Base-by-base conservation (phyloP, 2,329 filamentous ascomycete species). In the Colletotrichum sp. region DNA sequence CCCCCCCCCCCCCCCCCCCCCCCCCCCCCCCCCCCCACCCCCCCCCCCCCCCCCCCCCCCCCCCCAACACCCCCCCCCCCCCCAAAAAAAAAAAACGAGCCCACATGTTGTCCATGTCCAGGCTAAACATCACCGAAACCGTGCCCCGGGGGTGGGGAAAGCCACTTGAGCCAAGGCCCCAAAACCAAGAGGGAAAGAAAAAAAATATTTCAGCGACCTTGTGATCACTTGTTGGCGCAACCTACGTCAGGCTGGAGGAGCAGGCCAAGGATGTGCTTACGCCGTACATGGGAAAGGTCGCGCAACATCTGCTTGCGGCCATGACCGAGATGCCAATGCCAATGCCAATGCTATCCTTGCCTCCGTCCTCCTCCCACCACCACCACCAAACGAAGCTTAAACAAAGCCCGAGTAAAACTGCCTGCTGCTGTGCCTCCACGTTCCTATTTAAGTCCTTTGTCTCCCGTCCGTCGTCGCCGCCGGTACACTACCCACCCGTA, bases 151-250 rank as follows among this genome's bases (percentile, higher is more conserved):
- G 72, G 73, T 76, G 73, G 74, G 55, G 74, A 75, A 69, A n/a
- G 30, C 28, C 32, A 30, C 32, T 21, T 32, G 10, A 32, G 59
- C 59, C 66, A 64, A 67, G 66, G 28, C 71, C 60, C 18, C 30
- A 64, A 39, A 69, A 30, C 44, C 44, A 49, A 32, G 34, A 59
- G 60, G 12, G 26, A 34, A 57, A 69, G 67, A 63, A 67, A 77
- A 77, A 77, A 78, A 77, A 62, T 62, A 60, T 76, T 67, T 78
- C 67, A 30, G 26, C 24, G 71, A 59, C 77, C 77, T 65, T 77
- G 77, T 78, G 77, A 78, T 77, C 75, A 75, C 34, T 77, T 36
- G 65, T 64, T 66, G 71, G 70, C 71, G 71, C 66, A 75, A 52
- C 69, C 59, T 66, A 71, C 60, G 68, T 52, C 59, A 69, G 52